Evolutionary conservation across 805 yeast genomes (phyloP), one percentile per base, ranked within the genome.

Genomic region (Kluyveromyces siamensis): DNA sequence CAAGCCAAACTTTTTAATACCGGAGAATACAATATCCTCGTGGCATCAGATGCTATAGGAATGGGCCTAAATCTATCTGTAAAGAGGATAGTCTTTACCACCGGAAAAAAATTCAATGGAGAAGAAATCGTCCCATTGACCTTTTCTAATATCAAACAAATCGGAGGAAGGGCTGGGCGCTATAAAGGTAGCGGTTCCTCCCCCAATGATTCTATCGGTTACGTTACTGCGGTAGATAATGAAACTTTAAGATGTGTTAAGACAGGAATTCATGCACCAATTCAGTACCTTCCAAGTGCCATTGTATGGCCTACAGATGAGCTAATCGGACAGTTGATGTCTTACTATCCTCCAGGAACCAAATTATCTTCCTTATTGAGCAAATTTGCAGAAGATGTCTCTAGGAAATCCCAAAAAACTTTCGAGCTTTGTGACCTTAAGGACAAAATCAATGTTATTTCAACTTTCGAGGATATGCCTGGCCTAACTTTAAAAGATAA

Each of bases 41-140:
- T 93, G 7, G 98, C 99, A 1, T 86, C 96, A 2, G 98, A 93
- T 69, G 99, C 99, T 0, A 81, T 93, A 52, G 99, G 99, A 2
- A 91, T 93, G 97, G 99, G 99, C 0, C 72, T 93, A 47, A 93
- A 93, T 60, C 71, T 93, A 58, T 83, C 86, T 25, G 90, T 93
- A 54, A 79, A 81, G 50, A 71, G 98, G 51, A 77, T 93, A 6
- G 75, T 93, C 1, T 90, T 93, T 61, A 78, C 84, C 16, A 74
- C 83, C 0, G 69, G 77, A 27, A 62, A 63, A 44, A 93, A 93
- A 65, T 90, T 76, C 56, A 79, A 88, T 60, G 97, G 97, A 6
- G 61, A 58, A 13, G 66, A 63, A 14, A 67, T 72, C 50, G 66
- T 65, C 8, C 62, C 62, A 1, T 63, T 93, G 30, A 71, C 84